Percentiles rank a stretch among this genome's conserved stretches.
phyloP scores from a whole-genome alignment of 2,329 filamentous ascomycete genomes.

The Arthrocladium fulminans region DNA sequence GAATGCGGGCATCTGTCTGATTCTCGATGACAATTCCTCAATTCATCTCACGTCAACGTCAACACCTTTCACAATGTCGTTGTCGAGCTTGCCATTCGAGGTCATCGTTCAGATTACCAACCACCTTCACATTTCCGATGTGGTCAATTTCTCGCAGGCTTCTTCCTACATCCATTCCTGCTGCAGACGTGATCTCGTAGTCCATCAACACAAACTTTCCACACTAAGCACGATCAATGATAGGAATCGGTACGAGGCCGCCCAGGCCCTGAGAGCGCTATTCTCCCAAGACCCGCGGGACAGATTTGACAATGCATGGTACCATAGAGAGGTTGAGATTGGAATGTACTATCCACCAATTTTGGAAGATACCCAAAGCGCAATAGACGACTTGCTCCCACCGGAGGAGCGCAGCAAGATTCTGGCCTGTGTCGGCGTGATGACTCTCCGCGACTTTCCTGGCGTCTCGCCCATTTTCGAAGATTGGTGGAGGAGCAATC shows the following conservation, averaged over 20 bases:
- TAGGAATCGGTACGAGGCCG: not conserved
- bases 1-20: not conserved
- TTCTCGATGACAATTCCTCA: not conserved
- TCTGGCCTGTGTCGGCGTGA: not conserved
- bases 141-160: not conserved
- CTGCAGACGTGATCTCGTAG: not conserved
- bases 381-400: not conserved
- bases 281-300: not conserved
- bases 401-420: not conserved
- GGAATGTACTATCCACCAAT: not conserved
- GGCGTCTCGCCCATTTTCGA: too few relatives aligned
- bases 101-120: not conserved
- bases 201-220: not conserved
- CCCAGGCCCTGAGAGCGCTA: too few relatives aligned
- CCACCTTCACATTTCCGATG: not conserved
- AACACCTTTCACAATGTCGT: not conserved
- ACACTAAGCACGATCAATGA: not conserved
- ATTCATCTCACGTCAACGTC: not conserved
- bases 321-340: not conserved
- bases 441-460: too few relatives aligned
- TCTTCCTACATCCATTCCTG: not conserved
- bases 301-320: not conserved
- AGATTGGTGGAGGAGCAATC: too few relatives aligned
- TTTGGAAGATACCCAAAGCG: not conserved
- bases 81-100: not conserved